Evolutionary conservation across 169 alveolate genomes (phyloP).

Genomic region (Cryptosporidium ryanae): DNA sequence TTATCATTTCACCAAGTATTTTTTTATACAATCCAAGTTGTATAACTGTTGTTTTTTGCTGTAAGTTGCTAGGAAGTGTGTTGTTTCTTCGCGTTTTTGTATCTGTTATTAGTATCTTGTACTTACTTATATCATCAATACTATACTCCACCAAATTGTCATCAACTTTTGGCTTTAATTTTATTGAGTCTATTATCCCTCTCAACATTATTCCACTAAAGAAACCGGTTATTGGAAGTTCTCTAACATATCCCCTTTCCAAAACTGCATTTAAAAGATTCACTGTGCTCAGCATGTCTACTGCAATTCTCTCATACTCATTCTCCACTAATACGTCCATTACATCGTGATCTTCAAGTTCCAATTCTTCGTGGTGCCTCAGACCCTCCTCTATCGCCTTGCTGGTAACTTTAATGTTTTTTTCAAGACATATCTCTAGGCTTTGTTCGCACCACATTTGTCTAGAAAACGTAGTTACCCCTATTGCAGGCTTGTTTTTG

Average conservation of each 20-base stretch:
- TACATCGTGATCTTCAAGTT: constrained; percentile 57
- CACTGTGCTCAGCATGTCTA: constrained; percentile 34
- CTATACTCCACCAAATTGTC: background rate
- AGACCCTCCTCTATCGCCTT: constrained; percentile 69
- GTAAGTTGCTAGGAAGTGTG: constrained; percentile 52
- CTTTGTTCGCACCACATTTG: constrained; percentile 75
- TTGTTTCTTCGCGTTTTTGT: constrained; percentile 63
- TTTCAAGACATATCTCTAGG: constrained; percentile 50
- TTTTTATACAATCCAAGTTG: constrained; percentile 61
- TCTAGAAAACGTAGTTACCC: constrained; percentile 61
- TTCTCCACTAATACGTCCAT: constrained; percentile 39
- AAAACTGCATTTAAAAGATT: constrained; percentile 27
- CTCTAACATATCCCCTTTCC: constrained; percentile 67
- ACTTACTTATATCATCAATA: constrained; percentile 10
- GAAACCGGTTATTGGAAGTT: constrained; percentile 64
- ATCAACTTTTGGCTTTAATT: constrained; percentile 31
- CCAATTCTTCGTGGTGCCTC: constrained; percentile 65
- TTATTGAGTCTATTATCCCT: constrained; percentile 57
- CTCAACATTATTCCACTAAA: constrained; percentile 50
- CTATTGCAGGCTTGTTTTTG: constrained; percentile 42
- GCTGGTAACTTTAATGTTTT: constrained; percentile 40
- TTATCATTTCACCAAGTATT: constrained; percentile 36
- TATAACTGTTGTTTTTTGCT: constrained; percentile 67
- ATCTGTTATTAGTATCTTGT: constrained; percentile 40
- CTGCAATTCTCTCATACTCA: constrained; percentile 25